These are phyloP conservation scores for Raffaelea deltoideospora DNA, from an alignment of 2,329 filamentous ascomycete species.

Conservation along the genomic window DNA sequence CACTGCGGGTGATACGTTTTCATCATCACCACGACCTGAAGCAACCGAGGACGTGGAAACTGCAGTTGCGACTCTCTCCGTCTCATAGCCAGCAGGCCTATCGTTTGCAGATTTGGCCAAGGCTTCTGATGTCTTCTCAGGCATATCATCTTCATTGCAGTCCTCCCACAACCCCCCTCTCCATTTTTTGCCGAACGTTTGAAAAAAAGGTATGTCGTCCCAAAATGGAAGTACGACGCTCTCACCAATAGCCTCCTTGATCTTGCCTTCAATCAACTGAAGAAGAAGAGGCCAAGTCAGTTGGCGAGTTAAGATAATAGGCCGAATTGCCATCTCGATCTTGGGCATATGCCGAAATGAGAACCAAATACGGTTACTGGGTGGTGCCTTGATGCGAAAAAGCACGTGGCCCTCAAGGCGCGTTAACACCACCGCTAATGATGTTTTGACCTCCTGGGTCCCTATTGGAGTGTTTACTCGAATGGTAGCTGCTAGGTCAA, in stretches of 20 bases:
- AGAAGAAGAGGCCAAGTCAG: constrained; percentile 91
- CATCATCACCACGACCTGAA: too few relatives aligned
- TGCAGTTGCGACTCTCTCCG: not conserved
- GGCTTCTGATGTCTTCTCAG: constrained; percentile 19
- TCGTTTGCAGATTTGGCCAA: too few relatives aligned
- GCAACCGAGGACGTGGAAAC: too few relatives aligned
- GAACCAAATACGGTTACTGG: constrained; percentile 93
- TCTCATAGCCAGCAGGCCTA: too few relatives aligned
- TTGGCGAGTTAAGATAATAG: constrained; percentile 85
- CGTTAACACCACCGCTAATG: constrained; percentile 74
- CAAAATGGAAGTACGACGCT: constrained; percentile 86
- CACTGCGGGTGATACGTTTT: constrained; percentile 19
- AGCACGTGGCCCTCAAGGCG: constrained; percentile 74
- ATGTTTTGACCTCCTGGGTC: constrained; percentile 85
- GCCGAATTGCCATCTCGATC: constrained; percentile 87
- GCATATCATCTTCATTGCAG: constrained; percentile 20
- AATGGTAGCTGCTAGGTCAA: constrained; percentile 85
- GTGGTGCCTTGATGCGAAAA: constrained; percentile 82
- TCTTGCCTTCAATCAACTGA: constrained; percentile 83
- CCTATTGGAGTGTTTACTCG: constrained; percentile 78
- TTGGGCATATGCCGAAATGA: constrained; percentile 89
- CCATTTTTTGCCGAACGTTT: constrained; percentile 62
- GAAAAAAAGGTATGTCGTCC: constrained; percentile 88
- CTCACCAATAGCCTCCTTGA: constrained; percentile 86
- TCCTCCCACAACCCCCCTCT: constrained; percentile 72